Conservation (phyloP, 2,329 filamentous ascomycete genomes). For the Cladosporium sp. region DNA sequence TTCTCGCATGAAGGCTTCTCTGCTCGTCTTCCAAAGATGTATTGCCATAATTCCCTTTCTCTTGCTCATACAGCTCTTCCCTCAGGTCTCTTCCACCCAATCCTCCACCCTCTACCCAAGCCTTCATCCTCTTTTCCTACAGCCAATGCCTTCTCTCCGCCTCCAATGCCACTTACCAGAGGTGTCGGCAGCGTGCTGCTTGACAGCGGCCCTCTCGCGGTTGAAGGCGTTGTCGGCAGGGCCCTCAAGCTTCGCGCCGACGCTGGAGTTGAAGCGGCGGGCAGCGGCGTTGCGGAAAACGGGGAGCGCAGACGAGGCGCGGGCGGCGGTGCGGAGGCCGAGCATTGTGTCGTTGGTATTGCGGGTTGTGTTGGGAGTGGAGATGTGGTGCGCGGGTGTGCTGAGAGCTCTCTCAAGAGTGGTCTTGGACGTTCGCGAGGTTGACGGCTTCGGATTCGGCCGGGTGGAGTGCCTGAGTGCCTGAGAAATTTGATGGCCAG, state of each 20-base stretch:
- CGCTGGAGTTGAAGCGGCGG: constrained; percentile 18
- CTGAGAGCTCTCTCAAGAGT: neutral
- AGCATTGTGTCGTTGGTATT: constrained; percentile 15
- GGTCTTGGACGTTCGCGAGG: constrained; percentile 4
- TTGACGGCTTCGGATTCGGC: constrained; percentile 4
- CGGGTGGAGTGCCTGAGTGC: neutral
- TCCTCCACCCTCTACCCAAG: neutral
- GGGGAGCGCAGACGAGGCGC: constrained; percentile 16
- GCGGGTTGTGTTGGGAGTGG: neutral
- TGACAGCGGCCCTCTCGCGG: constrained; percentile 84
- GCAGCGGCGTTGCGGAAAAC: constrained; percentile 17
- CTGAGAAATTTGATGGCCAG: constrained; percentile 5
- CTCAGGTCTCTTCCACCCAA: neutral
- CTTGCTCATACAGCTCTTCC: neutral
- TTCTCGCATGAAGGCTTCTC: neutral
- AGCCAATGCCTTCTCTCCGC: neutral
- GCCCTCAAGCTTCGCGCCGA: constrained; percentile 49
- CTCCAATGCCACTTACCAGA: constrained; percentile 63
- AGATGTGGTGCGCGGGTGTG: constrained; percentile 3
- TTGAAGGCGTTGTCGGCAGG: constrained; percentile 85
- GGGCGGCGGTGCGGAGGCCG: constrained; percentile 17
- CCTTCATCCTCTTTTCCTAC: neutral
- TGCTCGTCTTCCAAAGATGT: neutral
- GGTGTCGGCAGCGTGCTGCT: constrained; percentile 82
- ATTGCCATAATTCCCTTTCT: neutral